Evolutionary conservation across 805 yeast species (phyloP).

Genomic region (Limtongozyma cylindracea): DNA sequence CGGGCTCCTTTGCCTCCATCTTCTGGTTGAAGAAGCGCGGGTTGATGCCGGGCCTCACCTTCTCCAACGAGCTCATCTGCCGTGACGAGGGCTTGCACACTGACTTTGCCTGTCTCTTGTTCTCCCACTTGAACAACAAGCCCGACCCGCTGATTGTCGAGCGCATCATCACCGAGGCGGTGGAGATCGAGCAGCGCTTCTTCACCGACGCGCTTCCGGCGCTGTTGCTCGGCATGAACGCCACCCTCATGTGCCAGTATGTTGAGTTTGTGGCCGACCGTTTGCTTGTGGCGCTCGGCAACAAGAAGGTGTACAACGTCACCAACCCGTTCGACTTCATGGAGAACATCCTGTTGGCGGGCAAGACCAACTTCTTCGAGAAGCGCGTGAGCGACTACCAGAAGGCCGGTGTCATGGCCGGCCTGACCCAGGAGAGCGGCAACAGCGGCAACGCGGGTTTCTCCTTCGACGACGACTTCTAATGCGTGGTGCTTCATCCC

Average conservation of each 20-base stretch:
- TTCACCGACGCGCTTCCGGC: constrained; percentile 91
- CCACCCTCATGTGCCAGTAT: constrained; percentile 86
- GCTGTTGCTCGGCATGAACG: constrained; percentile 85
- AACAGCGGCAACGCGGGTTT: constrained; percentile 31
- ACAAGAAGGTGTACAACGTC: constrained; percentile 66
- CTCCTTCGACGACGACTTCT: constrained; percentile 85
- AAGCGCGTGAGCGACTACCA: constrained; percentile 97
- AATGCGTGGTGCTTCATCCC: too few species aligned
- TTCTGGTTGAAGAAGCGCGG: constrained; percentile 99
- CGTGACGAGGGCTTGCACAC: constrained; percentile 99
- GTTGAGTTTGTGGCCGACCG: constrained; percentile 97
- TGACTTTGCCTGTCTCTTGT: constrained; percentile 89
- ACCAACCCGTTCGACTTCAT: constrained; percentile 93
- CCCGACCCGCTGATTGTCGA: constrained; percentile 62
- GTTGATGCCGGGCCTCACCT: constrained; percentile 95
- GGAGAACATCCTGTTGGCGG: constrained; percentile 97
- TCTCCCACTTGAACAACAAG: constrained; percentile 78
- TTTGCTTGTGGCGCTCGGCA: constrained; percentile 74
- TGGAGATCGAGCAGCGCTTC: constrained; percentile 78
- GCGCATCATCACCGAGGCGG: constrained; percentile 86
- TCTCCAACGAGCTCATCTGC: constrained; percentile 91
- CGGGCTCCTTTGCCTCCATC: constrained; percentile 94
- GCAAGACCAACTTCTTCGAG: constrained; percentile 97
- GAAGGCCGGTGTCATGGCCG: constrained; percentile 97
- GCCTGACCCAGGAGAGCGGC: constrained; percentile 18